Evolutionary conservation across 306 rosid genomes (phyloP).

Genomic region (Cercis canadensis): DNA sequence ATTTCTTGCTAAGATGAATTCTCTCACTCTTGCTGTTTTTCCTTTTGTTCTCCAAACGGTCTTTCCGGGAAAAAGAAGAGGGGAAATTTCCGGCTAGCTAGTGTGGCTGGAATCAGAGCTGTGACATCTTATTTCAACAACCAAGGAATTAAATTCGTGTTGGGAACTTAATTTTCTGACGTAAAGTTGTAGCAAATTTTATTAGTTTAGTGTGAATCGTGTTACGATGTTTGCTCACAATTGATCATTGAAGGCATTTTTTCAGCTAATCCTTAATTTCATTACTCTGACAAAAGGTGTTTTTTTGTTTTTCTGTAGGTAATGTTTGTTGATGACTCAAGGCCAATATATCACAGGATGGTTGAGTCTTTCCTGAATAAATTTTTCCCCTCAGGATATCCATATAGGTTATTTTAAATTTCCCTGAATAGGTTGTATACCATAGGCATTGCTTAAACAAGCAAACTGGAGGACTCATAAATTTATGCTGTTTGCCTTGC

Average conservation of each 20-base stretch:
- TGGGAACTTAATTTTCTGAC: slow-evolving; percentile 1
- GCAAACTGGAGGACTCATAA: neutral
- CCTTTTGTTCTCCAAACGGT: neutral
- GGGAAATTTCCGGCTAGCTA: neutral
- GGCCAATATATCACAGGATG: slow-evolving; percentile 60
- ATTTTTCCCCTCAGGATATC: slow-evolving; percentile 94
- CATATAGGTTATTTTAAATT: slow-evolving; percentile 62
- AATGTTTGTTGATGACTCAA: slow-evolving; percentile 68
- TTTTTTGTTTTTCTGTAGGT: slow-evolving; percentile 43
- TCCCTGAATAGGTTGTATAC: neutral
- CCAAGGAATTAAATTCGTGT: neutral
- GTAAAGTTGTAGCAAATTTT: neutral
- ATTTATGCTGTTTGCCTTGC: slow-evolving; percentile 31
- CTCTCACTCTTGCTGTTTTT: neutral
- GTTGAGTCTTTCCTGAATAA: slow-evolving; percentile 71
- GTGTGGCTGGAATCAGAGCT: neutral
- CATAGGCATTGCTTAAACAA: neutral
- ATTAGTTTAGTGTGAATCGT: too few species aligned
- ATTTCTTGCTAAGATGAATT: neutral
- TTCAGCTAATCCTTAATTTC: slow-evolving; percentile 12
- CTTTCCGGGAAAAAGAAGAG: neutral
- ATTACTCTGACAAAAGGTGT: neutral
- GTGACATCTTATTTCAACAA: slow-evolving; percentile 18
- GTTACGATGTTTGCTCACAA: too few species aligned
- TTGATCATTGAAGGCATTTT: slow-evolving; percentile 1